phyloP scores from a whole-genome alignment of 768 basidiomycete species.

The Termitomyces sp. region DNA sequence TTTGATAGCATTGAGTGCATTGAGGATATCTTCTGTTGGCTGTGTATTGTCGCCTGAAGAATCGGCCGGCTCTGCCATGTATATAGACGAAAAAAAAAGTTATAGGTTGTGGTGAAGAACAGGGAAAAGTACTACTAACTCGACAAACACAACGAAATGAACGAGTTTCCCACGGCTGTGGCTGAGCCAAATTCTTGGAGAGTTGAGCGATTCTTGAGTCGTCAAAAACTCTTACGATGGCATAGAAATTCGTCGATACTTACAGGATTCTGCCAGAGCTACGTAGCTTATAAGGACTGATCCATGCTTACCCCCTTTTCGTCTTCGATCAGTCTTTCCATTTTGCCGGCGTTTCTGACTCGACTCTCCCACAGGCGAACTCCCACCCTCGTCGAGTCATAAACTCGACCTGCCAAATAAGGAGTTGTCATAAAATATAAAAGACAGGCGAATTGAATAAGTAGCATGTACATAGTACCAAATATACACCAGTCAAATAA shows the following conservation, averaged over 20 bases:
- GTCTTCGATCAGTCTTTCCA: slow-evolving; percentile 9
- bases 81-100: slow-evolving; percentile 4
- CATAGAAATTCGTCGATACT: background rate
- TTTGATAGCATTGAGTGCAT: slow-evolving; percentile 21
- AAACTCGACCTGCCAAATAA: background rate
- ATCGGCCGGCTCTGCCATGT: slow-evolving; percentile 10
- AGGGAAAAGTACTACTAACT: background rate
- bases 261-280: background rate
- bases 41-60: slow-evolving; percentile 24
- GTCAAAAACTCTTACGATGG: background rate
- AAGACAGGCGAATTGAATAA: background rate
- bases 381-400: background rate
- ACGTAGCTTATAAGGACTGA: background rate
- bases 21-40: slow-evolving; percentile 29
- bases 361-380: slow-evolving; percentile 7
- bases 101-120: slow-evolving; percentile 1
- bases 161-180: slow-evolving; percentile 1
- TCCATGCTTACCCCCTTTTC: slow-evolving; percentile 4
- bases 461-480: background rate
- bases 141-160: background rate
- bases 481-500: background rate
- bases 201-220: background rate
- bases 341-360: slow-evolving; percentile 10
- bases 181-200: background rate
- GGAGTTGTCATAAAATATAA: background rate